Evolutionary conservation across 2,329 filamentous ascomycete species (phyloP).

Genomic region (Scopulariopsis brevicaulis): DNA sequence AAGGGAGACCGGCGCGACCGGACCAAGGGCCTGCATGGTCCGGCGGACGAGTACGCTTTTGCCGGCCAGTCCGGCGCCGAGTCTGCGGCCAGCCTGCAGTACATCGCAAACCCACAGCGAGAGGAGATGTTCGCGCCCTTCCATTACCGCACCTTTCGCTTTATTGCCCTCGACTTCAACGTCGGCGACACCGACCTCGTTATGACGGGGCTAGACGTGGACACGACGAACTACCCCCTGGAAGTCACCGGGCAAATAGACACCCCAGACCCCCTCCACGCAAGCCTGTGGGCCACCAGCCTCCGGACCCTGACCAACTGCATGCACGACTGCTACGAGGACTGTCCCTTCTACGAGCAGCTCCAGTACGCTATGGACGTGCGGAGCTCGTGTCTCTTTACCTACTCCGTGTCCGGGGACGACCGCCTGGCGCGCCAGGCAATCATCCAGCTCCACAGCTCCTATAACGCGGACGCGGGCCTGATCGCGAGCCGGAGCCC

Average conservation of each 20-base stretch:
- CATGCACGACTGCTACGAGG: constrained; percentile 19
- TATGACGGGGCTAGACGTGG: neutral
- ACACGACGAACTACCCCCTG: constrained; percentile 7
- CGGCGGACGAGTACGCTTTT: constrained; percentile 2
- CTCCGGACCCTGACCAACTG: constrained; percentile 13
- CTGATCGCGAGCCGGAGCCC: constrained; percentile 21
- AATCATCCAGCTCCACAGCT: constrained; percentile 15
- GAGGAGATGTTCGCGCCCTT: constrained; percentile 8
- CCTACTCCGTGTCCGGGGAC: constrained; percentile 17
- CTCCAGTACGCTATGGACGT: constrained; percentile 17
- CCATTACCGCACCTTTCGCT: constrained; percentile 11
- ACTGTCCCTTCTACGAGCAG: constrained; percentile 23
- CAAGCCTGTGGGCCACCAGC: constrained; percentile 12
- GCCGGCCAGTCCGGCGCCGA: neutral
- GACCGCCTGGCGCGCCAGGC: constrained; percentile 19
- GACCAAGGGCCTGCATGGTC: neutral
- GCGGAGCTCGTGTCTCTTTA: constrained; percentile 15
- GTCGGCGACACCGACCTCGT: neutral
- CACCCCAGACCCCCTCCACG: neutral
- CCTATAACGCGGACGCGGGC: constrained; percentile 12
- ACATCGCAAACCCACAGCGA: neutral
- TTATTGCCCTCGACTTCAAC: constrained; percentile 7
- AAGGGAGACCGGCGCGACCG: constrained; percentile 1
- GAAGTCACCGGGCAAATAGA: constrained; percentile 5
- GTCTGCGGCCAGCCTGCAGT: neutral